These are phyloP conservation scores for Fusarium verrucosum DNA, from an alignment of 2,329 filamentous ascomycete genomes.

Conservation along the genomic window DNA sequence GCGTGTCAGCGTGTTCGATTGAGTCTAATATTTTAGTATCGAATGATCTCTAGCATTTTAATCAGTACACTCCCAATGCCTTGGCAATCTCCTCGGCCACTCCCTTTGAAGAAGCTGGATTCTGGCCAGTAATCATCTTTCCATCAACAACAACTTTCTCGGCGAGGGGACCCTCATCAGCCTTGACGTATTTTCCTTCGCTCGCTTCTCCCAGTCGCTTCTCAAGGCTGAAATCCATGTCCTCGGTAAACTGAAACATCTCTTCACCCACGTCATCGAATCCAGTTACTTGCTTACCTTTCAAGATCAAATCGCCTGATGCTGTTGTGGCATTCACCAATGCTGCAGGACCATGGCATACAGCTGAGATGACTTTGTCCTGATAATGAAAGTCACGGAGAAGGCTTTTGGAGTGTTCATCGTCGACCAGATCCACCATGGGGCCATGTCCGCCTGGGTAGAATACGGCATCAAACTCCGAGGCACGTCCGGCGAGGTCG, in stretches of 20 bases:
- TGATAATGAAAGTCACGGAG: neutral
- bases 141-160: slow-evolving; percentile 6
- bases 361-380: neutral
- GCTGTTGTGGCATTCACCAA: neutral
- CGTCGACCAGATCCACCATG: neutral
- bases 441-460: neutral
- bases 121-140: neutral
- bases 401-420: neutral
- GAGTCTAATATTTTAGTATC: neutral
- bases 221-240: slow-evolving; percentile 2
- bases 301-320: neutral
- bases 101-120: neutral
- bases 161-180: neutral
- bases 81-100: neutral
- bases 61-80: neutral
- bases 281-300: neutral
- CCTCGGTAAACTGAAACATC: neutral
- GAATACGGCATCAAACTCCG: neutral
- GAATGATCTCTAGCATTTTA: neutral
- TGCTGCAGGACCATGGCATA: neutral
- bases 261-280: neutral
- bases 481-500: neutral
- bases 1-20: fast-evolving
- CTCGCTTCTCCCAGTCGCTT: neutral
- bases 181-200: neutral